Conservation (phyloP, 148 eudicot species). For the Rhododendron kiyosumense region DNA sequence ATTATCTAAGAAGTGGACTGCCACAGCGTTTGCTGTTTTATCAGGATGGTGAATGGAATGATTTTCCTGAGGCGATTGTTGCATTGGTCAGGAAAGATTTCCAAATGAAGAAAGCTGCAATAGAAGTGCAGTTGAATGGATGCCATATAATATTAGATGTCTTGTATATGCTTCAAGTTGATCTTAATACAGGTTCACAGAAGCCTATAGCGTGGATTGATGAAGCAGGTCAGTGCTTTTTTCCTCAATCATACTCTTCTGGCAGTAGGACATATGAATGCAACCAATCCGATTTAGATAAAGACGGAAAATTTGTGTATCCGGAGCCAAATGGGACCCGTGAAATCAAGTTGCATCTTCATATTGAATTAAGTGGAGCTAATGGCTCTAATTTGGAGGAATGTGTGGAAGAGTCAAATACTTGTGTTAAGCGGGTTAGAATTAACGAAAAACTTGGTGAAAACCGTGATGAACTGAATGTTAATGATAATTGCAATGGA, state of each 20-base stretch:
- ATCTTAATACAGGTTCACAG: slow-evolving; percentile 26
- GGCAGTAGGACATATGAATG: slow-evolving; percentile 6
- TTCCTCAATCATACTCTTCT: slow-evolving; percentile 21
- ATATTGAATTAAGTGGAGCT: slow-evolving; percentile 31
- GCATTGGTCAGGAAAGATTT: slow-evolving; percentile 22
- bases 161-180: slow-evolving; percentile 31
- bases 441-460: background rate
- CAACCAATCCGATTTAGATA: background rate
- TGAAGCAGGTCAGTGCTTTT: slow-evolving; percentile 28
- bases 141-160: slow-evolving; percentile 29
- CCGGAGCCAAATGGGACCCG: slow-evolving; percentile 14
- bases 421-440: slow-evolving; percentile 17
- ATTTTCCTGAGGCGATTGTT: slow-evolving; percentile 26
- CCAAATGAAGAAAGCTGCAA: slow-evolving; percentile 25
- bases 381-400: slow-evolving; percentile 22
- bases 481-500: slow-evolving; percentile 3
- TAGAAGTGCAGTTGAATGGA: slow-evolving; percentile 20
- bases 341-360: slow-evolving; percentile 33
- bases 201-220: slow-evolving; percentile 43
- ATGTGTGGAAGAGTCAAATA: slow-evolving; percentile 34
- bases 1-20: slow-evolving; percentile 26
- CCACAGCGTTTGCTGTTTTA: slow-evolving; percentile 29
- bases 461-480: background rate
- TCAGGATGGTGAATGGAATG: slow-evolving; percentile 32
- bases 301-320: slow-evolving; percentile 3